Evolutionary conservation across 2,329 filamentous ascomycete species (phyloP), one percentile per base, ranked within the genome.

Genomic region (Fusarium guadeloupense): DNA sequence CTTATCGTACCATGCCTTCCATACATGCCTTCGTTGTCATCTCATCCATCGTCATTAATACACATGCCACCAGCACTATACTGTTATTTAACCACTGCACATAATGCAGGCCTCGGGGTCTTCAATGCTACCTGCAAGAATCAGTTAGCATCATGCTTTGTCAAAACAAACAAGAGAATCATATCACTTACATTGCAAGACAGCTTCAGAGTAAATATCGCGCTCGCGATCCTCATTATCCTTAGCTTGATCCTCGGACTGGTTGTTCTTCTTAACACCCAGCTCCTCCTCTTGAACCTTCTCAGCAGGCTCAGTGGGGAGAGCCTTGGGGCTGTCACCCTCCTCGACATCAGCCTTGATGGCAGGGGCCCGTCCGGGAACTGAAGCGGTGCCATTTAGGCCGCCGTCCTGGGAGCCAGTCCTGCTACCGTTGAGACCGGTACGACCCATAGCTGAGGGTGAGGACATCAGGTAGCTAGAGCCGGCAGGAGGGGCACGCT

Each of bases 181-280:
- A 13, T 6, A 20, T 41, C 49, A 83, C 87, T 88, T 81, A 89
- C 95, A 99, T 70, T 89, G 87, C 74, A 99, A 81, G 14, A 91
- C 93, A 54, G 93, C 92, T 69, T 98, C 91, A 1, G 94, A 94
- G 77, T 97, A 99, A 69, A 99, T 99, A 74, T 99, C 94, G 44
- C 86, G 87, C 76, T 97, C 93, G 10, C 91, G 86, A 66, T 89
- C 88, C 64, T 89, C 85, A 71, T 84, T 92, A 62, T 89, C 86
- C 20, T 86, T 83, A 54, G 89, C 85, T 39, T 83, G 83, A 69
- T 96, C 93, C 73, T 96, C 92, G 3, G 85, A 84, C 76, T 94
- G 89, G 17, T 73, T 69, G 21, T 76, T 74, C 75, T 81, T 85
- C 75, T 81, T 82, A 52, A 62, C 48, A 30, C 73, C 79, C 19